Percentiles rank a stretch among this genome's conserved stretches.
These are phyloP conservation scores for Myxozyma udenii DNA, from an alignment of 805 yeast species.

Conservation along the genomic window DNA sequence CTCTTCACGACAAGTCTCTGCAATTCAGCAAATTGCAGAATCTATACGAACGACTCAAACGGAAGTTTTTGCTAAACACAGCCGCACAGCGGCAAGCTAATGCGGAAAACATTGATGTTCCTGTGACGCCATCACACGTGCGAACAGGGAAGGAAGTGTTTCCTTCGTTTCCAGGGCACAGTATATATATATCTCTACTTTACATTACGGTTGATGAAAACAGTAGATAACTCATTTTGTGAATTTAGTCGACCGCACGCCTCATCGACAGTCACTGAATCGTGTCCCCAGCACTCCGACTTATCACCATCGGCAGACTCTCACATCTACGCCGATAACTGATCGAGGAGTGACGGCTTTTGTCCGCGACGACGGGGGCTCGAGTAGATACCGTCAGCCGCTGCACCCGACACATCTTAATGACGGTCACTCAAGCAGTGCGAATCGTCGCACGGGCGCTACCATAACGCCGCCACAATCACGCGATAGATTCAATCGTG, in stretches of 20 bases:
- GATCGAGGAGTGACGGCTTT: neutral
- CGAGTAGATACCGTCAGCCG: neutral
- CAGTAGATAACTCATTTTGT: too few species aligned
- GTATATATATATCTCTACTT: too few species aligned
- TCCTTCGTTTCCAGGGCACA: too few species aligned
- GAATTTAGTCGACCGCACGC: neutral
- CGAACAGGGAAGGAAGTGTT: too few species aligned
- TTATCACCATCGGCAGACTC: neutral
- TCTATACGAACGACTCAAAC: slow-evolving; percentile 17
- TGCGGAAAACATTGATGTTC: neutral
- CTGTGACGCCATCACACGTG: too few species aligned
- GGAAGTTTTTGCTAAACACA: slow-evolving; percentile 8
- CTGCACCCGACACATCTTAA: neutral
- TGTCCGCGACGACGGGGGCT: neutral
- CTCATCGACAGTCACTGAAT: neutral
- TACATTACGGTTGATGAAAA: too few species aligned
- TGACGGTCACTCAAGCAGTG: too few species aligned
- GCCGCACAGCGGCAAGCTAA: neutral
- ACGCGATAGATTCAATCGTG: too few species aligned
- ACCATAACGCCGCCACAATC: too few species aligned
- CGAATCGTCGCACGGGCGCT: too few species aligned
- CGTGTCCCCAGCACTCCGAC: neutral
- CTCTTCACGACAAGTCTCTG: slow-evolving; percentile 8
- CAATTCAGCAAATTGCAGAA: slow-evolving; percentile 17
- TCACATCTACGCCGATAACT: neutral